Evolutionary conservation across 2,329 filamentous ascomycete species (phyloP).

Genomic region (Calonectria henricotiae): DNA sequence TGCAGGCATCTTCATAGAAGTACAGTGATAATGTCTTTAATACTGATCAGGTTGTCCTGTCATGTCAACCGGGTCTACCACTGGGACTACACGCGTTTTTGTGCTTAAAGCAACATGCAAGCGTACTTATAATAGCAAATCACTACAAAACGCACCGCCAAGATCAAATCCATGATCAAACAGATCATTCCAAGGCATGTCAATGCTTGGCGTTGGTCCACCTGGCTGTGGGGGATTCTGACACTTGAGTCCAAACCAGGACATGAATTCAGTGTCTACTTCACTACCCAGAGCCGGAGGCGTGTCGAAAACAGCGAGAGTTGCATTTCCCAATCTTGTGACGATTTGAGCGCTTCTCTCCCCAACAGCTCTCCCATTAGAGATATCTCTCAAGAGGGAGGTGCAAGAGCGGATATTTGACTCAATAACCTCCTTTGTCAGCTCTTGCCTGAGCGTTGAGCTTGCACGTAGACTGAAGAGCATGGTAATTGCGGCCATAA

Average conservation of each 20-base stretch:
- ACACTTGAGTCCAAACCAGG: slow-evolving; percentile 48
- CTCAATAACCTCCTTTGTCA: slow-evolving; percentile 46
- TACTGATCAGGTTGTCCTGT: too few species aligned
- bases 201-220: slow-evolving; percentile 48
- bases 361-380: slow-evolving; percentile 44
- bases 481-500: slow-evolving; percentile 50
- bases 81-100: too few species aligned
- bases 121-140: slow-evolving; percentile 37
- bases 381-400: slow-evolving; percentile 44
- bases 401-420: slow-evolving; percentile 47
- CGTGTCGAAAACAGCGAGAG: slow-evolving; percentile 44
- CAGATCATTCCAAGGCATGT: slow-evolving; percentile 48
- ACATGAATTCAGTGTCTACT: slow-evolving; percentile 50
- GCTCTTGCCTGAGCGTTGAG: slow-evolving; percentile 38
- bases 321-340: slow-evolving; percentile 45
- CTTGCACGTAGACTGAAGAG: slow-evolving; percentile 45
- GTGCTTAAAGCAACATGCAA: not conserved
- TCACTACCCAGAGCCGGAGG: slow-evolving; percentile 40
- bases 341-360: slow-evolving; percentile 46
- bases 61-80: too few species aligned
- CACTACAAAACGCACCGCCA: slow-evolving; percentile 42
- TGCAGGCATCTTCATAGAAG: too few species aligned
- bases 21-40: too few species aligned
- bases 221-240: slow-evolving; percentile 45
- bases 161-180: slow-evolving; percentile 49